Percentiles rank a stretch among this genome's conserved stretches.
Evolutionary conservation across 805 yeast species (phyloP).

Genomic region (Hermanozyma aechmeae): DNA sequence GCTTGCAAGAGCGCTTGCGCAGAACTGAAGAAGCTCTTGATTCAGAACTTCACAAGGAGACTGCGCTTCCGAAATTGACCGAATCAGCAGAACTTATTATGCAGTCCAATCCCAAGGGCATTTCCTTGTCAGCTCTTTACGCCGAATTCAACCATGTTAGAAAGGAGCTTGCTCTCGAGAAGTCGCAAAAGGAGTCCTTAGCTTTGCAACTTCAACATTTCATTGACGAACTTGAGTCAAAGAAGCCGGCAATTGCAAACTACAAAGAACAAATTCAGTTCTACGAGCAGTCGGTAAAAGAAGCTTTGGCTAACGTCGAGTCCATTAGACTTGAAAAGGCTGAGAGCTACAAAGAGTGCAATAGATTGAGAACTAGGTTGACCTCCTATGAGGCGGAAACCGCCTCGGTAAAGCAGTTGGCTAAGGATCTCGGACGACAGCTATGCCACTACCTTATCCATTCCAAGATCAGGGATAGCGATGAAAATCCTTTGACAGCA

Average conservation of each 20-base stretch:
- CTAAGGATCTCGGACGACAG: constrained; percentile 72
- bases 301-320: constrained; percentile 43
- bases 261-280: constrained; percentile 46
- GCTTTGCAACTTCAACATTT: constrained; percentile 64
- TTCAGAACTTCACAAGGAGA: constrained; percentile 27
- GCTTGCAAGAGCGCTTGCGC: constrained; percentile 25
- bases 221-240: constrained; percentile 65
- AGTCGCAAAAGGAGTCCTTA: constrained; percentile 59
- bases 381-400: constrained; percentile 40
- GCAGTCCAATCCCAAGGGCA: constrained; percentile 33
- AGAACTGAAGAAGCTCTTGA: constrained; percentile 34
- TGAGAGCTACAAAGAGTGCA: constrained; percentile 30
- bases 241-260: constrained; percentile 68
- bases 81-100: constrained; percentile 49
- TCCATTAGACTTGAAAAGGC: constrained; percentile 41
- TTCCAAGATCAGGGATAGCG: constrained; percentile 44
- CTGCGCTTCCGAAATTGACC: constrained; percentile 36
- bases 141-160: constrained; percentile 56
- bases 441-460: constrained; percentile 68
- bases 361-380: constrained; percentile 20
- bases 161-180: constrained; percentile 60
- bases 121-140: constrained; percentile 58
- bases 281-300: constrained; percentile 50
- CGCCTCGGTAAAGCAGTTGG: constrained; percentile 42
- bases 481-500: constrained; percentile 52